Percentiles rank a stretch among this genome's conserved stretches.
phyloP scores from a whole-genome alignment of 75 land plant genomes.

The Adiantum capillusveneris region DNA sequence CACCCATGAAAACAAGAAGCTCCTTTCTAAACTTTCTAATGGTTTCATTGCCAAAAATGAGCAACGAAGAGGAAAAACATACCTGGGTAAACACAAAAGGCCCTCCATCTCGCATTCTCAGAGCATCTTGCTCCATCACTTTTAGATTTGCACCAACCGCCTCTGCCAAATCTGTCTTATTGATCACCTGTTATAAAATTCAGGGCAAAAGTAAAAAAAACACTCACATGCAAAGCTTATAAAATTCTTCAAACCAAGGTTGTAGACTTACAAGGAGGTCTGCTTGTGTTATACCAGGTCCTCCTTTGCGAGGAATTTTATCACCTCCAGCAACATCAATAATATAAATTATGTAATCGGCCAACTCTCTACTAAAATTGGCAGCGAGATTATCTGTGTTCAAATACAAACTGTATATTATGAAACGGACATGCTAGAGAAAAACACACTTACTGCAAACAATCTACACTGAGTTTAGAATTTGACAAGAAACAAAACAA shows the following conservation, averaged over 20 bases:
- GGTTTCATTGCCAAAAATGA: too few species aligned
- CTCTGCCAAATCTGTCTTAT: conserved; percentile 92
- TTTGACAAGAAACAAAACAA: not conserved
- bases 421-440: too few species aligned
- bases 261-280: conserved; percentile 71
- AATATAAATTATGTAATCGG: conserved; percentile 93
- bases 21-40: too few species aligned
- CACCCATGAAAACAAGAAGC: too few species aligned
- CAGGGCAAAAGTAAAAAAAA: too few species aligned
- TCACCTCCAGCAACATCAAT: conserved; percentile 98
- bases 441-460: too few species aligned
- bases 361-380: conserved; percentile 96
- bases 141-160: conserved; percentile 93
- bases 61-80: too few species aligned
- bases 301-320: conserved; percentile 96
- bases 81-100: conserved; percentile 97
- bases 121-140: conserved; percentile 92
- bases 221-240: too few species aligned
- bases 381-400: conserved; percentile 90
- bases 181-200: conserved; percentile 63
- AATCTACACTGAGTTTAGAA: too few species aligned
- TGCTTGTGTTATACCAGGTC: conserved; percentile 99
- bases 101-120: conserved; percentile 93
- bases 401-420: not conserved
- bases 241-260: too few species aligned